Evolutionary conservation across 768 basidiomycete species (phyloP).

Genomic region (Lactarius akahatsu): DNA sequence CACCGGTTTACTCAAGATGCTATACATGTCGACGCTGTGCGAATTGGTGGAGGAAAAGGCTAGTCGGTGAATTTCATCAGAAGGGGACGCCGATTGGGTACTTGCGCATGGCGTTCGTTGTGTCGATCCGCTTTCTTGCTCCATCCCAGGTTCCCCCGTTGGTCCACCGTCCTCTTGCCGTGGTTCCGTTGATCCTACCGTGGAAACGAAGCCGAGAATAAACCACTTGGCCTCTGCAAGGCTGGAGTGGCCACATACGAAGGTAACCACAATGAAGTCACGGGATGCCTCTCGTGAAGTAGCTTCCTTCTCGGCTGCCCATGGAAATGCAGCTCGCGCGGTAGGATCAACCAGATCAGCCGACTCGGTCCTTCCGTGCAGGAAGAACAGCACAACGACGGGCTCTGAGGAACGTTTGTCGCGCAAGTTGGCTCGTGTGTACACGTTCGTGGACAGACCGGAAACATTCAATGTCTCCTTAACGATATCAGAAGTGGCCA

Average conservation of each 20-base stretch:
- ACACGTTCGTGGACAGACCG: constrained; percentile 36
- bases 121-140: constrained; percentile 34
- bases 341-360: constrained; percentile 37
- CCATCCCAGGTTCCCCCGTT: constrained; percentile 43
- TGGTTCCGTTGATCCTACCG: constrained; percentile 55
- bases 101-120: constrained; percentile 48
- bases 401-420: constrained; percentile 16
- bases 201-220: background rate
- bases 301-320: constrained; percentile 30
- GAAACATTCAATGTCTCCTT: constrained; percentile 34
- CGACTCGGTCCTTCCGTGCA: constrained; percentile 47
- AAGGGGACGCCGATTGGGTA: background rate
- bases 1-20: constrained; percentile 41
- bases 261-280: constrained; percentile 49
- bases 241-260: constrained; percentile 38
- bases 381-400: constrained; percentile 43
- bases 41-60: constrained; percentile 17
- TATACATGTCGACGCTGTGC: constrained; percentile 48
- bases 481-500: constrained; percentile 13
- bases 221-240: background rate
- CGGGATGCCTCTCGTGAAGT: constrained; percentile 30
- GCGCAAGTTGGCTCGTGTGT: constrained; percentile 28
- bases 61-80: constrained; percentile 11
- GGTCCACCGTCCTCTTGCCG: constrained; percentile 42
- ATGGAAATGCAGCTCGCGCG: constrained; percentile 38